Conservation (phyloP, 495 filamentous ascomycete genomes). For the Antarctomyces pellizariae region DNA sequence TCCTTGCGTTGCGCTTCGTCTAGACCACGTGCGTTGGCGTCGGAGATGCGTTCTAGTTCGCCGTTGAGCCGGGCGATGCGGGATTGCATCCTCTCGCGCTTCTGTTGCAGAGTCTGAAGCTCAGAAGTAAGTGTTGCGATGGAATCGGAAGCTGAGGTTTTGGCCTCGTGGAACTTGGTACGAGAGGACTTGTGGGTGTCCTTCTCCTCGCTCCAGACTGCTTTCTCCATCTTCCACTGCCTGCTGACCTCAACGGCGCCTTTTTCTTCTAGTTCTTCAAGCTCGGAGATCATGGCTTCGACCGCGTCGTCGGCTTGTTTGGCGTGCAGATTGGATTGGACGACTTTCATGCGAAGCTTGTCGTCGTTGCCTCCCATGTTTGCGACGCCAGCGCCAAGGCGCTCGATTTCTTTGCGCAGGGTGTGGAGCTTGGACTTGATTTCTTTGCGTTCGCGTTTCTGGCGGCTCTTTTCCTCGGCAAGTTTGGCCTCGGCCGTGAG, state of each 20-base stretch:
- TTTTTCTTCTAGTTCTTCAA: constrained; percentile 40
- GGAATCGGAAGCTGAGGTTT: constrained; percentile 37
- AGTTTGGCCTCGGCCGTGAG: constrained; percentile 55
- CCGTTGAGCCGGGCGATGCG: constrained; percentile 55
- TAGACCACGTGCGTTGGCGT: constrained; percentile 50
- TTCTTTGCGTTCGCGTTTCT: constrained; percentile 56
- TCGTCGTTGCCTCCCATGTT: constrained; percentile 65
- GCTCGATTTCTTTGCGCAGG: constrained; percentile 61
- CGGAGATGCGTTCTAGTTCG: constrained; percentile 54
- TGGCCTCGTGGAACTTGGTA: constrained; percentile 34
- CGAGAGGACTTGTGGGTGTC: constrained; percentile 34
- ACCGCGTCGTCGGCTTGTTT: constrained; percentile 64
- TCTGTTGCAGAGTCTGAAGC: constrained; percentile 37
- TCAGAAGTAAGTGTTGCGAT: constrained; percentile 42
- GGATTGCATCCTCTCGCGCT: constrained; percentile 52
- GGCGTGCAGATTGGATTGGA: constrained; percentile 54
- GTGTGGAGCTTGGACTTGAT: constrained; percentile 47
- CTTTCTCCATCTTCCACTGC: constrained; percentile 34
- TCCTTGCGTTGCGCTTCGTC: constrained; percentile 51
- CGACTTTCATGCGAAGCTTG: constrained; percentile 51
- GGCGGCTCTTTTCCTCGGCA: constrained; percentile 47
- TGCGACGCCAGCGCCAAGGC: constrained; percentile 36
- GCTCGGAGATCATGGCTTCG: constrained; percentile 31
- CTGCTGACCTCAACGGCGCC: constrained; percentile 43
- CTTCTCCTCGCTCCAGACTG: constrained; percentile 36